A percentile compares a stretch with the other conserved stretches of the same genome.
These are phyloP conservation scores for Cornus controversa DNA, from an alignment of 148 eudicot genomes.

Conservation along the genomic window DNA sequence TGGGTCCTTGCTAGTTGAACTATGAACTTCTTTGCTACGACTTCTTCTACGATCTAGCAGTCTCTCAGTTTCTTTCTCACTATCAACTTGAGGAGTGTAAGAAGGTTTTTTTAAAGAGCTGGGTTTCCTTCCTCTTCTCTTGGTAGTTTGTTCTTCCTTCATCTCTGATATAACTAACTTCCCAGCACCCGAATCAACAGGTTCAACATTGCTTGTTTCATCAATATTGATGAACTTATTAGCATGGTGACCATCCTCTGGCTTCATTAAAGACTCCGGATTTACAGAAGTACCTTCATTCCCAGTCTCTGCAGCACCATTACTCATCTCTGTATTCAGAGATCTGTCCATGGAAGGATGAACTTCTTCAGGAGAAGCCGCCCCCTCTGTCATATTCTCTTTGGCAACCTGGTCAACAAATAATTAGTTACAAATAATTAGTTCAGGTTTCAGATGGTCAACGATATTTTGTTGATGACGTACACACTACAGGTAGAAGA, in stretches of 20 bases:
- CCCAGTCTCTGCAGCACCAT: constrained; percentile 39
- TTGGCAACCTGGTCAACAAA: constrained; percentile 31
- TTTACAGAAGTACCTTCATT: constrained; percentile 33
- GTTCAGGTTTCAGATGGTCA: neutral
- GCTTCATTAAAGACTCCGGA: constrained; percentile 30
- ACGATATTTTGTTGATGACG: neutral
- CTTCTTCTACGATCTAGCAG: constrained; percentile 19
- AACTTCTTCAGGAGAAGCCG: constrained; percentile 25
- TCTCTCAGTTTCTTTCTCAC: constrained; percentile 34
- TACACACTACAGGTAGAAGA: neutral
- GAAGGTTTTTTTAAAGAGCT: constrained; percentile 23
- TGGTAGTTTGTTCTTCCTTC: constrained; percentile 37
- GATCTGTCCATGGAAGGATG: constrained; percentile 26
- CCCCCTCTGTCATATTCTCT: constrained; percentile 46
- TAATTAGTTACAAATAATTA: constrained; percentile 5
- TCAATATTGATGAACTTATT: constrained; percentile 25
- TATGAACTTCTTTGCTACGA: constrained; percentile 32
- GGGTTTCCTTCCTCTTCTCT: constrained; percentile 33
- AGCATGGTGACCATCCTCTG: constrained; percentile 27
- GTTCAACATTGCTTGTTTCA: constrained; percentile 28
- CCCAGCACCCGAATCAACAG: constrained; percentile 15
- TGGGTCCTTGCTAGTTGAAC: constrained; percentile 29
- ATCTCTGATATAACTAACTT: constrained; percentile 17
- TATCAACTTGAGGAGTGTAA: constrained; percentile 30
- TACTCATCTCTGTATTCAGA: constrained; percentile 52